Conservation (phyloP, 1,284 basidiomycete genomes). For the Kwoniella shivajii region DNA sequence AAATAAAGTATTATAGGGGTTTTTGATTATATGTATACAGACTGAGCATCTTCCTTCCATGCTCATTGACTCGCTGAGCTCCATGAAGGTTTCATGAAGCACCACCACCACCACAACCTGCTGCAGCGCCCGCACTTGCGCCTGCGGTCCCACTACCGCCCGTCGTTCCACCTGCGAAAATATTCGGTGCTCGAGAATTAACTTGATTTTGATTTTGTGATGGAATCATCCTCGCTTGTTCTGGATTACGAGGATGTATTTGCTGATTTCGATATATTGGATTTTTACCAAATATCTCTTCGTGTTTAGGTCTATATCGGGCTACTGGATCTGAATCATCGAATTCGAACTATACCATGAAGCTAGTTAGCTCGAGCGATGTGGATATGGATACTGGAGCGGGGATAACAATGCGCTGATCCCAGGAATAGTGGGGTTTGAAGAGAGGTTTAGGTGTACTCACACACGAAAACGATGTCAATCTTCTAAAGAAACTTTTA, state of each 20-base stretch:
- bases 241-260: neutral
- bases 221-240: neutral
- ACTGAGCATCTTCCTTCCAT: no score
- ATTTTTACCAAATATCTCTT: slow-evolving; percentile 4
- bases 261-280: slow-evolving; percentile 2
- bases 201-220: no score
- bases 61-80: no score
- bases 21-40: no score
- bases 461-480: neutral
- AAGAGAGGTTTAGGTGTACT: neutral
- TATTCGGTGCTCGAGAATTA: neutral
- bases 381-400: no score
- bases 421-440: neutral
- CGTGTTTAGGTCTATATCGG: slow-evolving; percentile 3
- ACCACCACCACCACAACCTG: no score
- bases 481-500: neutral
- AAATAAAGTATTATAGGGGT: no score
- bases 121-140: neutral
- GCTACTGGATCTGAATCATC: slow-evolving; percentile 7
- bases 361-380: neutral
- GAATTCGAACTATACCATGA: slow-evolving; percentile 1
- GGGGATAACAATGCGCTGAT: no score
- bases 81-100: no score
- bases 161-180: slow-evolving; percentile 1
- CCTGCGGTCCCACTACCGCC: slow-evolving; percentile 1